Evolutionary conservation across 495 filamentous ascomycete genomes (phyloP), one percentile per base, ranked within the genome.

Genomic region (Lepidopterella palustris): DNA sequence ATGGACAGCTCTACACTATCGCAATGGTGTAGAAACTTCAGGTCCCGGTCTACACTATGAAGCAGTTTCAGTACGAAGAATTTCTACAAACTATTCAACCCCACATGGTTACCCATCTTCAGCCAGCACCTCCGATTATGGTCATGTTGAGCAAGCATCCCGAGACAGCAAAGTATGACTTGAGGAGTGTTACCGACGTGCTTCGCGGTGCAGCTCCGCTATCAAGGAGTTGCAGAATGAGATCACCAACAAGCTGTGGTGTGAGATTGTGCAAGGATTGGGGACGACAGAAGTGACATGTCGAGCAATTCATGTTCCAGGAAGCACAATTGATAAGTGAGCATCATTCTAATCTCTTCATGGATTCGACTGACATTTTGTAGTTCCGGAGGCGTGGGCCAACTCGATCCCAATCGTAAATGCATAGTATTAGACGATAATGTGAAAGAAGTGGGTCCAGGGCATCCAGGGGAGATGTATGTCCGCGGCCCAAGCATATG

Each of bases 211-310:
- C 71, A 2, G 71, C 71, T 35, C 71, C 71, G 4, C 53, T 73
- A 40, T 60, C 59, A 68, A 68, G 39, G 70, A 71, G 57, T 47
- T 72, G 55, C 71, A 73, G 63, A 71, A 69, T 55, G 56, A 60
- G 27, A 60, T 72, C 0, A 39, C 49, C 4, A 55, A 42, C 32
- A 53, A 62, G 11, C 64, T 73, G 49, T 64, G 66, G 28, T 63
- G 65, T 20, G 60, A 63, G 26, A 62, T 73, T 39, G 50, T 60
- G 40, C 71, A 73, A 53, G 70, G 66, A 5, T 73, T 68, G 71
- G 71, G 71, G 0, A 71, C 72, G 71, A 72, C 70, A 23, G 71
- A 73, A 39, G 70, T 72, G 10, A 73, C 71, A 3, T 71, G 68
- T 53, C 63, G 70, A 9, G 67, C 60, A 11, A 55, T 65, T 5